Base-by-base conservation (phyloP, 129 eudicot species). In the Centaurea solstitialis region DNA sequence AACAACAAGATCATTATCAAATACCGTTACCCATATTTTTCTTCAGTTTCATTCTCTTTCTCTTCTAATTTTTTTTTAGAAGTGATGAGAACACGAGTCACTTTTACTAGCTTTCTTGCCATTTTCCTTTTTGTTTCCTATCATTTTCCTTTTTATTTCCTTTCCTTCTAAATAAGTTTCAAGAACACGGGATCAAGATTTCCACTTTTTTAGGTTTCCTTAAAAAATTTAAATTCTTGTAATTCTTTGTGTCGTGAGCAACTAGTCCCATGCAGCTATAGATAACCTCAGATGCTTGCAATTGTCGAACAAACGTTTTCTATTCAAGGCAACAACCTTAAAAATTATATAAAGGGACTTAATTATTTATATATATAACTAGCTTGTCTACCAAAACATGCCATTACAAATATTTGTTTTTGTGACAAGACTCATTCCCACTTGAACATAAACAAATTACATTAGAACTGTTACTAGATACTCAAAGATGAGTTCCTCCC, bases 401-500 rank as follows among this genome's bases (percentile, higher is more conserved):
- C 40, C 41, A 66, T 13, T 23, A 22, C 26, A 64, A 22, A 15
- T 39, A 71, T 37, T 59, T 79, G 37, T 57, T 68, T 15, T 35
- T 13, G 15, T 21, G 9, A 20, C 6, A 5, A 59, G 24, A 50
- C 30, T 62, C 62, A 64, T 21, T 64, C 78, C 39, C 73, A 80
- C 26, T 80, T 37, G 73, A 79, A 23, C 77, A 21, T 30, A 57
- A 70, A 70, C 62, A 78, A 70, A 70, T 18, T 18, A 74, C 41
- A 37, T 21, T 6, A 76, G 11, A 57, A 75, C 30, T 28, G 59
- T 21, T 20, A 62, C 23, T 62, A 64, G 30, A 64, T 39, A 61
- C 67, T 12, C 38, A 37, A 8, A 50, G 18, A 85, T 85, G 88
- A 65, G 37, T 30, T 65, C 82, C 68, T 66, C 85, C 66, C 23